Evolutionary conservation across 1,284 basidiomycete species (phyloP).

Genomic region (Ustilago cynodontis): DNA sequence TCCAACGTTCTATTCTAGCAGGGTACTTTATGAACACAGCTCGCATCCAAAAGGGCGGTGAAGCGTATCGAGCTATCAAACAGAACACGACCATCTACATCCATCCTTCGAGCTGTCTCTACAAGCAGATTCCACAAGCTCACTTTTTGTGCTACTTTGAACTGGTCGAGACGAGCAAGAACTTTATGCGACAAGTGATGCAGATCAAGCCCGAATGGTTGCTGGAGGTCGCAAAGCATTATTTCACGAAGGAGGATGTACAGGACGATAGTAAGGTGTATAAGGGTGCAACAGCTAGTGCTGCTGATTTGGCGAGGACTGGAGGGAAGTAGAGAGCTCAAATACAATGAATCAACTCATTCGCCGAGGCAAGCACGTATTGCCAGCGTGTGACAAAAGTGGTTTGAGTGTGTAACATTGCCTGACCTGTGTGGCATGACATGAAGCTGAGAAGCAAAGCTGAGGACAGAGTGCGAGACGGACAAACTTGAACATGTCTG

Average conservation of each 20-base stretch:
- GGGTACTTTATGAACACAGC: conserved; percentile 95
- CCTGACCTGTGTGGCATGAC: background rate
- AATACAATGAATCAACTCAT: background rate
- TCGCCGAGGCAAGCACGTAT: no score
- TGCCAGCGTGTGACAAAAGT: background rate
- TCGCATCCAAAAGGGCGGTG: conserved; percentile 62
- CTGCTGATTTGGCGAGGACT: conserved; percentile 9
- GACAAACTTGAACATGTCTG: no score
- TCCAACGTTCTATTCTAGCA: conserved; percentile 93
- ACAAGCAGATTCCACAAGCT: conserved; percentile 93
- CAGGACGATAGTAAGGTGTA: conserved; percentile 33
- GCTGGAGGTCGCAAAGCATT: conserved; percentile 76
- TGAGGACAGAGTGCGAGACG: no score
- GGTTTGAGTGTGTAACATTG: background rate
- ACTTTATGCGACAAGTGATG: conserved; percentile 87
- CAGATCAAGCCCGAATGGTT: conserved; percentile 96
- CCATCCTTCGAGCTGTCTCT: conserved; percentile 93
- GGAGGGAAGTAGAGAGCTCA: background rate
- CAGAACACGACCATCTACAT: conserved; percentile 90
- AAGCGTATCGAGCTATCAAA: conserved; percentile 85
- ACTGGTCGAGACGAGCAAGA: conserved; percentile 76
- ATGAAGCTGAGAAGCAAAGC: no score
- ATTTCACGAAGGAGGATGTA: conserved; percentile 59
- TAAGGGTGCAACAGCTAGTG: conserved; percentile 39
- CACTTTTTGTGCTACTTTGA: conserved; percentile 92